Conservation (phyloP, 2,329 filamentous ascomycete species). For the Ophiosphaerella korrae region DNA sequence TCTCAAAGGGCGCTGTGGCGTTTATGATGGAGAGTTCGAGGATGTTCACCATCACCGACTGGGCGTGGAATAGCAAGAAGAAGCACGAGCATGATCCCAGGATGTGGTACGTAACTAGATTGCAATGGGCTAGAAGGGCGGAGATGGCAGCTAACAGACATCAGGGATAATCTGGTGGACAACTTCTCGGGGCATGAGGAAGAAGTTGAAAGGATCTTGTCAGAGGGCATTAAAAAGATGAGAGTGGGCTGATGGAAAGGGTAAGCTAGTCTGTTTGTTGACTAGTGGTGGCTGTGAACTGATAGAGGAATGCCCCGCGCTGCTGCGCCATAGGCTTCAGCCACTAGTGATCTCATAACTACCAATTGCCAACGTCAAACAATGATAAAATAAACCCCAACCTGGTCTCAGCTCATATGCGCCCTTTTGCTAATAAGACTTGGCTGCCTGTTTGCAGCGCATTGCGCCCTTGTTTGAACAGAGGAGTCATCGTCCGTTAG, state of each 20-base stretch:
- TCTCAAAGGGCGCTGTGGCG: constrained; percentile 61
- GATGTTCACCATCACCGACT: constrained; percentile 45
- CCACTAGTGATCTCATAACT: constrained; percentile 6
- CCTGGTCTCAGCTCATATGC: constrained; percentile 9
- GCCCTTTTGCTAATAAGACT: constrained; percentile 9
- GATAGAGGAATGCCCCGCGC: neutral
- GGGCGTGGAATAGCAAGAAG: constrained; percentile 46
- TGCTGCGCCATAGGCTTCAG: constrained; percentile 1
- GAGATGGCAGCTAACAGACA: constrained; percentile 6
- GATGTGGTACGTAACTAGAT: constrained; percentile 50
- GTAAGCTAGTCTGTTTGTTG: neutral
- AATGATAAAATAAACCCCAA: constrained; percentile 4
- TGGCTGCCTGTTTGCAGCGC: neutral
- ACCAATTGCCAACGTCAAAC: neutral
- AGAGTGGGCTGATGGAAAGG: constrained; percentile 2
- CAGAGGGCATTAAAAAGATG: constrained; percentile 36
- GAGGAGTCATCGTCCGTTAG: neutral
- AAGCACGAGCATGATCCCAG: constrained; percentile 54
- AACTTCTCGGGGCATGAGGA: constrained; percentile 56
- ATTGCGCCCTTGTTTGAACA: constrained; percentile 19
- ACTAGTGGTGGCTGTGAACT: neutral
- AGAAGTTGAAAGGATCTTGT: constrained; percentile 54
- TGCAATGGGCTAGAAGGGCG: neutral
- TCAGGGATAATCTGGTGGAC: constrained; percentile 56
- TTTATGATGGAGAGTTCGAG: constrained; percentile 66